Percentiles rank a stretch among this genome's conserved stretches.
These are phyloP conservation scores for Azolla pinnata DNA, from an alignment of 75 land plant genomes.

Conservation along the genomic window DNA sequence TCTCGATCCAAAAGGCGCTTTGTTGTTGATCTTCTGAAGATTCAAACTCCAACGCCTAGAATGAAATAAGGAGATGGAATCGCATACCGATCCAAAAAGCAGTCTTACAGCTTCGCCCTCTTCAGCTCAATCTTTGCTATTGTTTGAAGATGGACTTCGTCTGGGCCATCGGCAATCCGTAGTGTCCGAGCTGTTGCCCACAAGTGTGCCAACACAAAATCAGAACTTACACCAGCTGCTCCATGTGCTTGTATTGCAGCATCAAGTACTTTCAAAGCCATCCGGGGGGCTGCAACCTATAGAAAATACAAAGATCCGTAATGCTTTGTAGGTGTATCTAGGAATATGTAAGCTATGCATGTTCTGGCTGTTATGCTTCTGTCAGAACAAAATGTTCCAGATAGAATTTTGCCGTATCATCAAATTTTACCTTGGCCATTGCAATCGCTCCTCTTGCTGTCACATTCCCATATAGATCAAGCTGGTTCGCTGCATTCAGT, in stretches of 20 bases:
- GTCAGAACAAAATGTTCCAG: too few relatives aligned
- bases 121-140: constrained; percentile 79
- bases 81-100: too few relatives aligned
- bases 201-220: constrained; percentile 69
- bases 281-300: constrained; percentile 90
- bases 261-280: constrained; percentile 84
- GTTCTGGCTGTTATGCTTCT: too few relatives aligned
- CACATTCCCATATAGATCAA: constrained; percentile 74
- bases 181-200: constrained; percentile 90
- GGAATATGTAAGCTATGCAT: too few relatives aligned
- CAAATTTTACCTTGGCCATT: constrained; percentile 99
- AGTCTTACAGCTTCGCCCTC: constrained; percentile 49
- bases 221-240: constrained; percentile 78
- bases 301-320: constrained; percentile 2
- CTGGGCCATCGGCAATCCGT: constrained; percentile 96
- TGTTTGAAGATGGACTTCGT: constrained; percentile 92
- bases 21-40: too few relatives aligned
- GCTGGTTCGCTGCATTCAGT: constrained; percentile 84
- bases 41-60: too few relatives aligned
- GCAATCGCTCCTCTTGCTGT: constrained; percentile 81
- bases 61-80: too few relatives aligned
- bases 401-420: too few relatives aligned
- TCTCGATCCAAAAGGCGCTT: too few relatives aligned
- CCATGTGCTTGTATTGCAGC: constrained; percentile 96
- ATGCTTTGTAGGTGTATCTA: too few relatives aligned